Base-by-base conservation (phyloP, 768 basidiomycete genomes). In the Amanita polypyramis region DNA sequence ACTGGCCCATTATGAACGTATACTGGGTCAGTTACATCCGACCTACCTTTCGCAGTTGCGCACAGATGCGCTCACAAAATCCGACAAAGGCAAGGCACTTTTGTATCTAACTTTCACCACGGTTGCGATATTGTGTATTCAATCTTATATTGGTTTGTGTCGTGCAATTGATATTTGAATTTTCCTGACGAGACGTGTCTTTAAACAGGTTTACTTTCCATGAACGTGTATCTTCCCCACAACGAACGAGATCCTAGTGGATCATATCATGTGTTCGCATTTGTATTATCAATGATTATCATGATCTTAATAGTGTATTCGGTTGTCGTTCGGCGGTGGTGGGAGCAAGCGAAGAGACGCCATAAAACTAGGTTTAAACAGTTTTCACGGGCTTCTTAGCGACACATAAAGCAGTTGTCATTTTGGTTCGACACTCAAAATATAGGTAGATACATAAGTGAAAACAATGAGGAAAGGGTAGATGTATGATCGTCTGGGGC, bases 21-120 rank as follows among this genome's bases (percentile, higher is more conserved):
- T 92, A 66, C 71, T 97, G 42, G 82, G 83, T 53, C 83, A 94
- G 54, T 85, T 86, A 14, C 89, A 94, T 56, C 90, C 90, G 0
- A 81, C 81, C 1, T 94, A 94, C 61, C 68, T 94, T 5, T 77
- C 82, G 10, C 82, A 91, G 47, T 74, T 97, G 4, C 75, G 81
- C 5, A 65, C 82, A 1, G 73, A 74, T 30, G 72, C 75, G 5
- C 67, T 70, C 29, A 74, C 80, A 1, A 81, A 82, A 60, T 68
- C 72, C 6, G 76, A 75, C 4, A 76, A 75, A 4, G 86, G 87
- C 60, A 76, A 74, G 54, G 75, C 80, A 11, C 63, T 92, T 17
- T 57, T 94, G 11, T 69, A 72, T 40, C 69, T 95, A 4, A 79
- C 82, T 0, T 58, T 74, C n/a, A 72, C 91, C 47, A 76, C 71